Conservation (phyloP, 352 stramenopile species). For the Phytopythium sindhum region DNA sequence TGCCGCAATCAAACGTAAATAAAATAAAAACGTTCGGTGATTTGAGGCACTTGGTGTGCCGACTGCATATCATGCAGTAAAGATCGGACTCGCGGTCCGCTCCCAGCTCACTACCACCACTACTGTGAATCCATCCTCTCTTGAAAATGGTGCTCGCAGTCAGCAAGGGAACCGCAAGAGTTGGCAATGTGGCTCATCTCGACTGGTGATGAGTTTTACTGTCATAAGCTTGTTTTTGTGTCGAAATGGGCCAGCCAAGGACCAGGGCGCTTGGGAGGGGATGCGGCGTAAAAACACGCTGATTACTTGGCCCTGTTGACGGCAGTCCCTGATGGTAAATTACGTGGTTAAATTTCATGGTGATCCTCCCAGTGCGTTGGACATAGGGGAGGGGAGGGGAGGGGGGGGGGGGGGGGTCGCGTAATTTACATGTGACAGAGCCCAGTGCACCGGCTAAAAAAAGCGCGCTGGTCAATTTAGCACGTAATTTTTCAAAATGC, state of each 20-base stretch:
- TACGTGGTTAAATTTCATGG: not conserved
- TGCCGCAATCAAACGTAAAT: not conserved
- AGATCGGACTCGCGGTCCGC: not conserved
- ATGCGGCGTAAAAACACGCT: constrained; percentile 6
- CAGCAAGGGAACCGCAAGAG: not conserved
- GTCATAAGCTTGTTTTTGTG: not conserved
- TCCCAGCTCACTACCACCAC: not conserved
- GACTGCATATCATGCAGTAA: not conserved
- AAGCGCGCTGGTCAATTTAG: not conserved
- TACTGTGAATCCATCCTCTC: not conserved
- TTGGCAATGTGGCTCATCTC: not conserved
- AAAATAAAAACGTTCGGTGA: not conserved
- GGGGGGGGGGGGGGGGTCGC: no score
- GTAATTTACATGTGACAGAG: not conserved
- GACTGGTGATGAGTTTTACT: not conserved
- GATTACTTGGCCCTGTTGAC: constrained; percentile 4
- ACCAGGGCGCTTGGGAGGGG: not conserved
- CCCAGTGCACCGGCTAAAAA: not conserved
- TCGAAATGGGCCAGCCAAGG: not conserved
- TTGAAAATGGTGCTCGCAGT: not conserved
- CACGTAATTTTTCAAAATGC: not conserved
- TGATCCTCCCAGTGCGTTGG: not conserved
- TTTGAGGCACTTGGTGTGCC: not conserved
- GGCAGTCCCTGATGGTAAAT: not conserved
- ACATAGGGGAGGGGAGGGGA: no score